Evolutionary conservation across 805 yeast species (phyloP).

Genomic region (Starmerella floris): DNA sequence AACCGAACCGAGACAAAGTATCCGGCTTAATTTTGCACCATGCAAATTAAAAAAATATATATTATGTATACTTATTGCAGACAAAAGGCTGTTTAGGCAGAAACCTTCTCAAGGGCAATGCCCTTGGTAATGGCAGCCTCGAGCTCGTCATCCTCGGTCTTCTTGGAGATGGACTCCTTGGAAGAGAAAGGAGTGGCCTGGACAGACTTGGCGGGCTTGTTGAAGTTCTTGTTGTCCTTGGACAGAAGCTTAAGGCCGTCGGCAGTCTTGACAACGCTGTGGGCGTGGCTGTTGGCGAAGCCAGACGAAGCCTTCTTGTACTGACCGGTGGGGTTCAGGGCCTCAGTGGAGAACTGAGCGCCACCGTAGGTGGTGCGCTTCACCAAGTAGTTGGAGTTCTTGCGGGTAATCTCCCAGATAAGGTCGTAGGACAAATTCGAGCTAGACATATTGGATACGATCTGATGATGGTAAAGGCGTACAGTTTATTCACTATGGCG

Average conservation of each 20-base stretch:
- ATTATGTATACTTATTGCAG: neutral
- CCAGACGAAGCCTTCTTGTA: constrained; percentile 39
- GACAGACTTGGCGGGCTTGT: constrained; percentile 36
- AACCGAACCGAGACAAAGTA: neutral
- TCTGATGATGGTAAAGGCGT: neutral
- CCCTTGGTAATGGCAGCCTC: constrained; percentile 39
- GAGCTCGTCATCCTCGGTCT: constrained; percentile 33
- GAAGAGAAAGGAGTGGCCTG: constrained; percentile 35
- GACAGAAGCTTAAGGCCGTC: constrained; percentile 31
- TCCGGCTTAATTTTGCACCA: too few relatives aligned
- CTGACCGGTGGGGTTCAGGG: constrained; percentile 36
- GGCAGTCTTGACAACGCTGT: constrained; percentile 32
- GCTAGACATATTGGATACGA: constrained; percentile 16
- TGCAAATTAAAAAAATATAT: neutral
- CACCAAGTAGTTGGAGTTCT: constrained; percentile 36
- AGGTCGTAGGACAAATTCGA: constrained; percentile 31
- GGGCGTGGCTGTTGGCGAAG: constrained; percentile 38
- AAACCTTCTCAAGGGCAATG: constrained; percentile 29
- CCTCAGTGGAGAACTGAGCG: constrained; percentile 36
- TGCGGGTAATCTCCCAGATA: constrained; percentile 40
- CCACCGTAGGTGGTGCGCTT: constrained; percentile 34
- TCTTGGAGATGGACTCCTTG: constrained; percentile 35
- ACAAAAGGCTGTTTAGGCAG: constrained; percentile 1
- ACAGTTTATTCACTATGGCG: neutral
- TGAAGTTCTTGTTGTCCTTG: constrained; percentile 35